A percentile compares a stretch with the other conserved stretches of the same genome.
These are phyloP conservation scores for Termitomyces sp. DNA, from an alignment of 768 basidiomycete genomes.

Conservation along the genomic window DNA sequence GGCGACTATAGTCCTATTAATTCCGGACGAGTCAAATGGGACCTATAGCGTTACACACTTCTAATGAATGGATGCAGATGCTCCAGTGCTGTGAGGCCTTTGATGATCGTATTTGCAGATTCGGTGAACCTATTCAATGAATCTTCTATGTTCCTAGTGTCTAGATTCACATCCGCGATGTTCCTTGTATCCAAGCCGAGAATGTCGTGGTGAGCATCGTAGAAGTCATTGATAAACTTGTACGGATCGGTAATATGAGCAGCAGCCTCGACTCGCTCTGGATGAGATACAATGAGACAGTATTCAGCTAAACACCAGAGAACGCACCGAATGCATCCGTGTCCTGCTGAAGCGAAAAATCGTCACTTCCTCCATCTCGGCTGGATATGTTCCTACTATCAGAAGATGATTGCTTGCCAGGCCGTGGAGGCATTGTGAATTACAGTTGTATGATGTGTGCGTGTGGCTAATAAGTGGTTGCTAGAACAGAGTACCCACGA, in stretches of 20 bases:
- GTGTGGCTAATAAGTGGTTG: neutral
- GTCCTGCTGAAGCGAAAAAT: neutral
- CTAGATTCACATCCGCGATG: constrained; percentile 8
- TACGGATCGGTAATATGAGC: constrained; percentile 8
- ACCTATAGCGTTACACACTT: constrained; percentile 16
- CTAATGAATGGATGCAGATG: constrained; percentile 33
- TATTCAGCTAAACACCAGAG: neutral
- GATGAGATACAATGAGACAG: neutral
- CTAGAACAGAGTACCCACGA: neutral
- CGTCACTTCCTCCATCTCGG: neutral
- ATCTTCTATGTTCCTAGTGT: constrained; percentile 23
- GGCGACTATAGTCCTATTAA: constrained; percentile 25
- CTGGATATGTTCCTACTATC: neutral
- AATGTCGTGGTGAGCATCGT: constrained; percentile 14
- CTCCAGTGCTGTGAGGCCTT: constrained; percentile 27
- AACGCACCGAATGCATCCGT: neutral
- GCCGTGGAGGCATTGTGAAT: constrained; percentile 7
- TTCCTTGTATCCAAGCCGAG: constrained; percentile 9
- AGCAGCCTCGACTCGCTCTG: neutral
- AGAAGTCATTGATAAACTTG: constrained; percentile 19
- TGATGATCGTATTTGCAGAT: constrained; percentile 23
- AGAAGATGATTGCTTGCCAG: neutral
- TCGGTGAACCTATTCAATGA: constrained; percentile 24
- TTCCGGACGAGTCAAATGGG: neutral
- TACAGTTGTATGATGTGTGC: neutral